These are phyloP conservation scores for Trifolium repens DNA, from an alignment of 306 rosid species.

Conservation along the genomic window DNA sequence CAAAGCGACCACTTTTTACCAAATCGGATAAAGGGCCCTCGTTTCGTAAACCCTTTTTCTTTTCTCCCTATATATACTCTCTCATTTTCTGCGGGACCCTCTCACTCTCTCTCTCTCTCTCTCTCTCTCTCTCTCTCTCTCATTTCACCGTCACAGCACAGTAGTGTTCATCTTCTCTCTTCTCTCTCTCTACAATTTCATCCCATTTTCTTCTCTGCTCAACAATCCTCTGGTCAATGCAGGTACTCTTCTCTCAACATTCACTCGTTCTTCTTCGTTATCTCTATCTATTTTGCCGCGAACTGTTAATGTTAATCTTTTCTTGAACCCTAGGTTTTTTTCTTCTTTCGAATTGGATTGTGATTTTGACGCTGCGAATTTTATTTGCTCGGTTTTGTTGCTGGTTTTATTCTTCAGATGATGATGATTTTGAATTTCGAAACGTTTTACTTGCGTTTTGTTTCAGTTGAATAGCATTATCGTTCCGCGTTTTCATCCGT, in stretches of 20 bases:
- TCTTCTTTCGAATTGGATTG: not conserved
- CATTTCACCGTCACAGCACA: not conserved
- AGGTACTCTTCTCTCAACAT: constrained; percentile 47
- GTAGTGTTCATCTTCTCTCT: not conserved
- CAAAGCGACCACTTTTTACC: constrained; percentile 16
- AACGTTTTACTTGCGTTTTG: not conserved
- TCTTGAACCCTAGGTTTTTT: constrained; percentile 59
- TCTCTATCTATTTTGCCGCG: constrained; percentile 18
- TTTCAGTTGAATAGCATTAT: constrained; percentile 23
- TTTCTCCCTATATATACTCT: not conserved
- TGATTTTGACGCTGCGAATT: constrained; percentile 34
- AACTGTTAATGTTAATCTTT: not conserved
- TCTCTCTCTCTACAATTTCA: constrained; percentile 41
- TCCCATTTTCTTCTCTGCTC: constrained; percentile 49
- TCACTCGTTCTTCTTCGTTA: constrained; percentile 1
- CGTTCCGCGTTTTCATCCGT: constrained; percentile 23
- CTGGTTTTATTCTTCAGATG: not conserved
- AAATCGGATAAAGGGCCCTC: constrained; percentile 52
- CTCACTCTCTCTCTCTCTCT: too few relatives aligned
- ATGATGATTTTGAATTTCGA: constrained; percentile 23
- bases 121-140: too few relatives aligned
- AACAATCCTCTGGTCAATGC: constrained; percentile 63
- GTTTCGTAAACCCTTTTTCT: constrained; percentile 30
- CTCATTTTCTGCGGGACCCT: constrained; percentile 53
- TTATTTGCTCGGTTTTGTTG: not conserved